Evolutionary conservation across 2,329 filamentous ascomycete genomes (phyloP).

Genomic region (Cladophialophora immunda): DNA sequence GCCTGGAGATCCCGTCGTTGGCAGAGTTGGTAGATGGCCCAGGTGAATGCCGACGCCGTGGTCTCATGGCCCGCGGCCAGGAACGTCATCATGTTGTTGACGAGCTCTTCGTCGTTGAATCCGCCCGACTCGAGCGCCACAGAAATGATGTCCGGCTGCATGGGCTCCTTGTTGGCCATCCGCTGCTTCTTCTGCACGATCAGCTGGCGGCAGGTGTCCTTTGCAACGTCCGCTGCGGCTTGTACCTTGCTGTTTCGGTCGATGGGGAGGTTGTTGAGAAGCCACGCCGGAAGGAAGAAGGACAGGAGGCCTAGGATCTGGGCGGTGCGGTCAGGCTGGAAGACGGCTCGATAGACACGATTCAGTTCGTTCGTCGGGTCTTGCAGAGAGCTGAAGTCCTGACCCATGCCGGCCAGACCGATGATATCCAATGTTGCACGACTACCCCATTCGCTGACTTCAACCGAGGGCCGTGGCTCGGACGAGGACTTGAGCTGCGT

Average conservation of each 20-base stretch:
- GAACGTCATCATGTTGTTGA: slow-evolving; percentile 91
- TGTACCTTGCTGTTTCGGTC: slow-evolving; percentile 73
- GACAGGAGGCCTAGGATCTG: slow-evolving; percentile 66
- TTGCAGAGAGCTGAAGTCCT: slow-evolving; percentile 72
- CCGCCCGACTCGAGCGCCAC: slow-evolving; percentile 79
- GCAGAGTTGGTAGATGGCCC: slow-evolving; percentile 44
- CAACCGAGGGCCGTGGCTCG: slow-evolving; percentile 56
- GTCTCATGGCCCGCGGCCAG: slow-evolving; percentile 69
- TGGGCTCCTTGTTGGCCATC: slow-evolving; percentile 57
- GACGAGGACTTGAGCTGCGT: slow-evolving; percentile 43
- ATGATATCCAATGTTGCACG: slow-evolving; percentile 79
- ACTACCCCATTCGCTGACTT: slow-evolving; percentile 70
- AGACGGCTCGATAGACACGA: slow-evolving; percentile 64
- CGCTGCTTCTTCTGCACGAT: slow-evolving; percentile 74
- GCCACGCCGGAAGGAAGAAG: slow-evolving; percentile 69
- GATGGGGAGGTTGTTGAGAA: slow-evolving; percentile 72
- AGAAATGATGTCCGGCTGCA: slow-evolving; percentile 77
- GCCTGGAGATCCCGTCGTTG: slow-evolving; percentile 43
- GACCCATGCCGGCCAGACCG: slow-evolving; percentile 74
- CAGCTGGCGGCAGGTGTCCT: slow-evolving; percentile 71
- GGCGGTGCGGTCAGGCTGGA: slow-evolving; percentile 62
- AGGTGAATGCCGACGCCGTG: slow-evolving; percentile 43
- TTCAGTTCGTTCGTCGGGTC: slow-evolving; percentile 69
- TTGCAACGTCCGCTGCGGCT: slow-evolving; percentile 66
- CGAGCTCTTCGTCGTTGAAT: slow-evolving; percentile 80